Conservation (phyloP, 2,329 filamentous ascomycete genomes). For the Phialophora tarda region DNA sequence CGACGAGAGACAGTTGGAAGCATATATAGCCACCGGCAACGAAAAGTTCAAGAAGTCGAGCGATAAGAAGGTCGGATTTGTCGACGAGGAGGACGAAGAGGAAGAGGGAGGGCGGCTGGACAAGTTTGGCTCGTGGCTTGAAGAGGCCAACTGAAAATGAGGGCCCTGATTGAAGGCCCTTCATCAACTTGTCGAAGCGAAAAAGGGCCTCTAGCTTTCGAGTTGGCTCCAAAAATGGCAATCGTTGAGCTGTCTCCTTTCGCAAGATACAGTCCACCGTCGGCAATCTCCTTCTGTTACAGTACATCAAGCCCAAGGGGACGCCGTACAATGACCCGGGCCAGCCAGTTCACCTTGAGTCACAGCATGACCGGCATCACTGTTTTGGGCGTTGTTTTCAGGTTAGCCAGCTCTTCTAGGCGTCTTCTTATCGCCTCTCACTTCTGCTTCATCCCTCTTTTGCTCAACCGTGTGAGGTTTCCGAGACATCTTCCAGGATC, state of each 20-base stretch:
- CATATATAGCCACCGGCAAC: slow-evolving; percentile 71
- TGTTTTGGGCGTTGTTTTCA: background rate
- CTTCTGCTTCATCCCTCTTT: background rate
- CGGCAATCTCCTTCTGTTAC: background rate
- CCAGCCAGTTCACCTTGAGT: background rate
- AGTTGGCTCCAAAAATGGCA: background rate
- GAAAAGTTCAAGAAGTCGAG: slow-evolving; percentile 75
- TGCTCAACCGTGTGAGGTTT: too few relatives aligned
- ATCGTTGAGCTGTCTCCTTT: background rate
- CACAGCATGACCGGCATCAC: background rate
- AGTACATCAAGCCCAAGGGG: background rate
- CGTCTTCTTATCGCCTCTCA: background rate
- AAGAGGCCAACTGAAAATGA: slow-evolving; percentile 45
- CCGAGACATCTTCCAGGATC: too few relatives aligned
- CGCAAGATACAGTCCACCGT: background rate
- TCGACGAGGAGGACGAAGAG: slow-evolving; percentile 58
- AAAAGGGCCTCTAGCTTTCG: background rate
- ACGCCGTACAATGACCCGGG: background rate
- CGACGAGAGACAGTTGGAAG: slow-evolving; percentile 72
- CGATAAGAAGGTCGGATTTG: slow-evolving; percentile 48
- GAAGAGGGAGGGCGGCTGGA: slow-evolving; percentile 53
- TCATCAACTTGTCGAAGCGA: background rate
- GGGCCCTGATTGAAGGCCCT: background rate
- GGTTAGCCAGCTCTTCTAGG: background rate
- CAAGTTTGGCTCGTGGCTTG: slow-evolving; percentile 56